A percentile compares a stretch with the other conserved stretches of the same genome.
Conservation (phyloP, 176 grass and related monocot genomes). For the Pontederia paniculata region DNA sequence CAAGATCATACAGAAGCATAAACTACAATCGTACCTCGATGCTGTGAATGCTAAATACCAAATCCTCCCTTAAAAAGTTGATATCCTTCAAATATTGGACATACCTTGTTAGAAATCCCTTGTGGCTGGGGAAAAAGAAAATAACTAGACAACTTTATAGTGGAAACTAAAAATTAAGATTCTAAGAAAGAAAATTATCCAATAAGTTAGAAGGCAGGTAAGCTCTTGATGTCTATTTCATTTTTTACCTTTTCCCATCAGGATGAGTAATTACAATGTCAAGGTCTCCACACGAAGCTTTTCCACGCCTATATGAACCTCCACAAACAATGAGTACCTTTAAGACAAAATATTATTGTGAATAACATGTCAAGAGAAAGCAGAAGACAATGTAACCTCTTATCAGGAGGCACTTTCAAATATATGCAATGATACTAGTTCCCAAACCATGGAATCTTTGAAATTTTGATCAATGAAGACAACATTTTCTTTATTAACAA, state of each 20-base stretch:
- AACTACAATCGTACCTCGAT: conserved; percentile 42
- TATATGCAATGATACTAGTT: no score
- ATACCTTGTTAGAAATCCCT: conserved; percentile 72
- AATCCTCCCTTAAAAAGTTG: conserved; percentile 92
- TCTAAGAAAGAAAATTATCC: neutral
- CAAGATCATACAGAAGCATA: neutral
- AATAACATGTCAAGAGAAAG: no score
- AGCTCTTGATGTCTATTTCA: neutral
- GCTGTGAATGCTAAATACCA: conserved; percentile 89
- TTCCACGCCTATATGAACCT: conserved; percentile 95
- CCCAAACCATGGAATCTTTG: neutral
- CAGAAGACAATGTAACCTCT: no score
- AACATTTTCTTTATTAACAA: conserved; percentile 3
- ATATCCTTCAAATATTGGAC: conserved; percentile 67
- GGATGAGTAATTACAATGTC: conserved; percentile 88
- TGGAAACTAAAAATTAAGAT: neutral
- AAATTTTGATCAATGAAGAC: conserved; percentile 8
- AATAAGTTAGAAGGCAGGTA: neutral
- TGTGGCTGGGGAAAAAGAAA: conserved; percentile 40
- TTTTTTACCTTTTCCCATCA: conserved; percentile 67
- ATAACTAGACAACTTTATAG: neutral
- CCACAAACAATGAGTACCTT: conserved; percentile 81
- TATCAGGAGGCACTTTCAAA: no score
- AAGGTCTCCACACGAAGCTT: conserved; percentile 90
- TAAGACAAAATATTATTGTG: conserved; percentile 12